Base-by-base conservation (phyloP, 352 stramenopile species). In the Phytophthora pisi region DNA sequence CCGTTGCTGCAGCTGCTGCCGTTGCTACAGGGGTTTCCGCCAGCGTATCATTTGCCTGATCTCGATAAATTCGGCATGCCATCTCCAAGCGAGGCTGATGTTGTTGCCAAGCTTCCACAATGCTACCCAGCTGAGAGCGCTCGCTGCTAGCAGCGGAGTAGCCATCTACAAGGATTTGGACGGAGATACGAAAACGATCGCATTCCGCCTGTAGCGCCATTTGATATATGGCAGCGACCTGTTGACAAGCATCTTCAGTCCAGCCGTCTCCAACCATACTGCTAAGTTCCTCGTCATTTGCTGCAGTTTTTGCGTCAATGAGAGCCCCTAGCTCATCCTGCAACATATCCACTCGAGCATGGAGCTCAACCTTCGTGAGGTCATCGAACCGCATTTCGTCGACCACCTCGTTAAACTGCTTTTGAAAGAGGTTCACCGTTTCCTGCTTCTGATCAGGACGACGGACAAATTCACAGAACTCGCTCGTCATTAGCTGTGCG, bases 331-430 rank as follows among this genome's bases (percentile, higher is more conserved):
- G 49, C 36, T 82, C 79, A 55, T 94, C 84, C 46, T 91, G 84
- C 15, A 96, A 57, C 2, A 93, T 69, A 53, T 97, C 90, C 3
- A 67, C 66, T 15, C 84, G 75, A 23, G 91, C 77, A 59, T 96
- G 82, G 13, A 97, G 65, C 63, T 97, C 90, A 13, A 80, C 40
- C 52, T 95, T 94, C n/a, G 82, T 93, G 10, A 75, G 43, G 7
- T 89, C 79, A 18, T 97, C 88, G 43, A 93, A 93, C 13, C 91
- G 85, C 77, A 97, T 91, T 24, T 92, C 87, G 13, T 93, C 75
- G 1, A 86, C n/a, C 18, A 97, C 77, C n/a, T 76, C 75, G 56
- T 97, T 96, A 58, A 95, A 95, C 11, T 69, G 72, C 5, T 51
- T 63, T 56, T 96, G 84, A 65, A 95, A 97, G 9, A 64, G 56